Evolutionary conservation across 768 basidiomycete species (phyloP).

Genomic region (Termitomyces sp.): DNA sequence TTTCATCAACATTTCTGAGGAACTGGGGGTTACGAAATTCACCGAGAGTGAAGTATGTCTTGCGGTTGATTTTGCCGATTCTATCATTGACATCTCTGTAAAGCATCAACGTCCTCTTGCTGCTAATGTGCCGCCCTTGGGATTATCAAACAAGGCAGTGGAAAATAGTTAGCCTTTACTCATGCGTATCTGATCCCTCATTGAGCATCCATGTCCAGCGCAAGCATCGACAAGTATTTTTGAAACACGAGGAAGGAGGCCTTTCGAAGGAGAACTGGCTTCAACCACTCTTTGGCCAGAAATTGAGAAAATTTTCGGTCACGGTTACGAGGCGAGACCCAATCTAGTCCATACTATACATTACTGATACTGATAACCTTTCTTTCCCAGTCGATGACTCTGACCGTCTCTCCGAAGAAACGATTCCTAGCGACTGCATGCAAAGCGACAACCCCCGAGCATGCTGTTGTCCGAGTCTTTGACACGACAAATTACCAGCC

Average conservation of each 20-base stretch:
- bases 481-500: slow-evolving; percentile 66
- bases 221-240: neutral
- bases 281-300: slow-evolving; percentile 94
- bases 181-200: neutral
- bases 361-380: neutral
- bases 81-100: neutral
- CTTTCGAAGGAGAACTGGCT: slow-evolving; percentile 90
- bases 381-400: slow-evolving; percentile 60
- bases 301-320: slow-evolving; percentile 93
- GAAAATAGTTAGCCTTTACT: slow-evolving; percentile 45
- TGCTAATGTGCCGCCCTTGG: slow-evolving; percentile 90
- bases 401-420: slow-evolving; percentile 69
- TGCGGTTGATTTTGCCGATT: neutral
- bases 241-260: slow-evolving; percentile 25
- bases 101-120: slow-evolving; percentile 63
- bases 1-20: slow-evolving; percentile 65
- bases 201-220: slow-evolving; percentile 1
- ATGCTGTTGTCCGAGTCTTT: slow-evolving; percentile 85
- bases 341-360: neutral
- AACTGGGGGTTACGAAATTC: slow-evolving; percentile 42
- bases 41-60: slow-evolving; percentile 43
- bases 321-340: slow-evolving; percentile 85
- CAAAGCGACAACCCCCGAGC: slow-evolving; percentile 81
- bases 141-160: slow-evolving; percentile 91
- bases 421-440: slow-evolving; percentile 84